Base-by-base conservation (phyloP, 2,329 filamentous ascomycete genomes). In the Daldinia sp. region DNA sequence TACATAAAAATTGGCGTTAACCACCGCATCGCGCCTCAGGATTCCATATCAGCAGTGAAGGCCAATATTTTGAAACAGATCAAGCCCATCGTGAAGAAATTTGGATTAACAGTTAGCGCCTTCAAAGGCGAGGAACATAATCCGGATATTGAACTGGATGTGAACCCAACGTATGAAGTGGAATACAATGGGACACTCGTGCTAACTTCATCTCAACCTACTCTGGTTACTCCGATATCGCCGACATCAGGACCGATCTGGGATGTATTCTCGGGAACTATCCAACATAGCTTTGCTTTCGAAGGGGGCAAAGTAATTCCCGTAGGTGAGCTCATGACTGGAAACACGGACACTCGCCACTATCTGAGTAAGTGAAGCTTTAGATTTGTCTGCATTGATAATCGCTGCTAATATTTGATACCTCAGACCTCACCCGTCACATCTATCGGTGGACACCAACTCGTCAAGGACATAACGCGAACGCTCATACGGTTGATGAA, bases 11-110 rank as follows among this genome's bases (percentile, higher is more conserved):
- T 85, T 0, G 81, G 83, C 0, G 81, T 88, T 41, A 88, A 89
- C 73, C 86, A 88, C 78, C 86, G 87, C 6, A 82, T 88, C 44
- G 86, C 86, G n/a, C 80, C 86, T 15, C 85, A 87, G 67, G 82
- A 87, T 70, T 82, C 81, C 1, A 82, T 84, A 2, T 75, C 82
- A 15, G 75, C 80, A 26, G 79, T 87, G 5, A 83, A 81, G 64
- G 74, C 79, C 28, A 85, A 85, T 35, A 79, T 87, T 6, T 69
- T 84, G 4, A 74, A 81, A n/a, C 78, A 86, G 48, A 80, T 85
- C 50, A 68, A 78, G 44, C 82, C 83, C 1, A 79, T 87, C 42
- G 82, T 83, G 0, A 78, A 84, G 65, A 82, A 83, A 41, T 83
- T 85, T 69, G 82, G 84, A 28, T 75, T 88, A 18, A 79, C 78